Base-by-base conservation (phyloP, 192 early-diverging fungal species). In the Radiomyces spectabilis region DNA sequence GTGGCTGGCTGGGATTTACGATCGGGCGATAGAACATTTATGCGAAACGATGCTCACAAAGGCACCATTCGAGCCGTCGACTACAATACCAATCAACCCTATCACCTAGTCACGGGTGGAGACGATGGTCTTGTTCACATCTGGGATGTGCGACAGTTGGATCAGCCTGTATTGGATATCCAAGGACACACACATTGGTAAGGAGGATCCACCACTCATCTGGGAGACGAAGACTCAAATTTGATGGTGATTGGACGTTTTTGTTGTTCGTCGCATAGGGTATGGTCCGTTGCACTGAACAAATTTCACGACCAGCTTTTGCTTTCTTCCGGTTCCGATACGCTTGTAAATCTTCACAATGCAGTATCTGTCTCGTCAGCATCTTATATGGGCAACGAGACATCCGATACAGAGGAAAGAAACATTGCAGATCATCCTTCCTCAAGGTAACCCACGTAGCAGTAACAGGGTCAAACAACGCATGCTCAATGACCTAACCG, bases 261-360 rank as follows among this genome's bases (percentile, higher is more conserved):
- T 51, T 37, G 15, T 37, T 48, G 31, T 52, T 41, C 18, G 24
- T 50, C 38, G 12, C 31, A 26, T 48, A 87, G 87, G 92, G 75
- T 95, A 12, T 91, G 85, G 82, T 72, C 75, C 4, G 84, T 95
- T 9, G 76, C 74, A 6, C 96, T 85, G 68, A 98, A 98, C 71
- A 75, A 76, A 32, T 87, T 83, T 61, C 91, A 98, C 61, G 95
- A 98, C 67, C 95, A 98, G 70, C 68, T 98, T 13, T 64, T 98
- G 16, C 73, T 98, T 26, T 81, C 88, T 0, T 86, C 89, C 0
- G 76, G 91, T 40, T 87, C 86, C 0, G 95, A 98, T 59, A 89
- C 86, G 43, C 71, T 79, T 45, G 95, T 98, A 3, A 91, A 91
- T 55, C 67, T 98, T 21, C 82, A 96, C 34, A 91, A 84, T 57